Base-by-base conservation (phyloP, 23 red algal species). In the Chondrus crispus region DNA sequence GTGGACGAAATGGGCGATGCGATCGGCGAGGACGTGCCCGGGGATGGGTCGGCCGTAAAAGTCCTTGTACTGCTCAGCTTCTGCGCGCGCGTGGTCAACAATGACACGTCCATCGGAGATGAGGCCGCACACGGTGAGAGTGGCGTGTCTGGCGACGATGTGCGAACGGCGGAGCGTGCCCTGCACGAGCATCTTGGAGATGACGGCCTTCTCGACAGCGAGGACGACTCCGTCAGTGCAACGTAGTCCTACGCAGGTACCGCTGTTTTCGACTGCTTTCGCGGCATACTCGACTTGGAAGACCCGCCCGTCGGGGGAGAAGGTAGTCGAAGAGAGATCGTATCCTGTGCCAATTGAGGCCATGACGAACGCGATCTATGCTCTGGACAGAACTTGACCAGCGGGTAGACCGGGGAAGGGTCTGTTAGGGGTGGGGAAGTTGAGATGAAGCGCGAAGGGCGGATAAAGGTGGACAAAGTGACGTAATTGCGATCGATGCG, bases 281-380 rank as follows among this genome's bases (percentile, higher is more conserved):
- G 63, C 74, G 12, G 97, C 89, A 85, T 99, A 99, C 52, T 99
- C 97, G 49, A 96, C 77, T 74, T 99, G 97, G 51, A 96, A 99
- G 13, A 99, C 97, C 42, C 97, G 94, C 26, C 97, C 97, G 44
- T 99, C 97, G 3, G 97, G 97, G 14, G 97, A 99, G 68, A 99
- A 99, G 41, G 94, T 99, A 18, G 97, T 96, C 2, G 97, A 92
- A 16, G 85, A 94, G 49, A 99, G 88, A 85, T 99, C 97, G 77
- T 99, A 99, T 2, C 89, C 89, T 8, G 89, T 92, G 44, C 89
- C 89, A 35, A 92, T 92, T 20, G 89, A 92, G 14, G 89, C 89
- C 89, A 92, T 92, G 41, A 32, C 44, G 62, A n/a, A n/a, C n/a
- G n/a, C n/a, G n/a, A n/a, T n/a, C n/a, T n/a, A n/a, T n/a, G n/a